These are phyloP conservation scores for Ramichloridium luteum DNA, from an alignment of 2,329 filamentous ascomycete genomes.

Conservation along the genomic window DNA sequence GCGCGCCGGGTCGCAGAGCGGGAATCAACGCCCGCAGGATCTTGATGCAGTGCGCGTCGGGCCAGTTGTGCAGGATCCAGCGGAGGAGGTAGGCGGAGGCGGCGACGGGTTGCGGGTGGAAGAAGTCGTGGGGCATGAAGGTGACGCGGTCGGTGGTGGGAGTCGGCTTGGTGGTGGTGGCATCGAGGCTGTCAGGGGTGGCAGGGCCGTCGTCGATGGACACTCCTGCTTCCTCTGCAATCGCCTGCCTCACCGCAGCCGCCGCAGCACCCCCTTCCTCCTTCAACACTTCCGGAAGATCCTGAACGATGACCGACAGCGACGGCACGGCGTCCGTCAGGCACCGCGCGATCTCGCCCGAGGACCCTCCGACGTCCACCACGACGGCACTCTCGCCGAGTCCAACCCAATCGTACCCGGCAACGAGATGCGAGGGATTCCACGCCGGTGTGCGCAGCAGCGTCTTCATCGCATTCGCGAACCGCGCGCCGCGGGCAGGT, in stretches of 20 bases:
- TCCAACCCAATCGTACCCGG: constrained; percentile 3
- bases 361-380: constrained; percentile 4
- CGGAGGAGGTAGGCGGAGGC: constrained; percentile 22
- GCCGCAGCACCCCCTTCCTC: no score
- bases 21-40: constrained; percentile 12
- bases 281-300: no score
- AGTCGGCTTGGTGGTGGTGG: no score
- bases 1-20: constrained; percentile 12
- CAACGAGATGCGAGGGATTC: neutral
- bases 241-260: no score
- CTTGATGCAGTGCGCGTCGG: constrained; percentile 11
- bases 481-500: neutral
- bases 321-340: no score
- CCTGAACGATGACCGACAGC: no score
- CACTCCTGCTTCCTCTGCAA: no score
- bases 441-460: neutral
- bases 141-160: constrained; percentile 4
- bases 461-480: constrained; percentile 1
- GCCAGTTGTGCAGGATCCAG: constrained; percentile 16
- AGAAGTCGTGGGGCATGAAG: constrained; percentile 16
- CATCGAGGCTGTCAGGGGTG: no score
- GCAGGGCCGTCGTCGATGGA: no score
- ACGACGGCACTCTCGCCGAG: neutral
- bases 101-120: constrained; percentile 18
- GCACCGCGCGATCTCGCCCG: constrained; percentile 1